A percentile compares a stretch with the other conserved stretches of the same genome.
Conservation (phyloP, 1,139 yeast genomes). For the Wickerhamomyces sp. region DNA sequence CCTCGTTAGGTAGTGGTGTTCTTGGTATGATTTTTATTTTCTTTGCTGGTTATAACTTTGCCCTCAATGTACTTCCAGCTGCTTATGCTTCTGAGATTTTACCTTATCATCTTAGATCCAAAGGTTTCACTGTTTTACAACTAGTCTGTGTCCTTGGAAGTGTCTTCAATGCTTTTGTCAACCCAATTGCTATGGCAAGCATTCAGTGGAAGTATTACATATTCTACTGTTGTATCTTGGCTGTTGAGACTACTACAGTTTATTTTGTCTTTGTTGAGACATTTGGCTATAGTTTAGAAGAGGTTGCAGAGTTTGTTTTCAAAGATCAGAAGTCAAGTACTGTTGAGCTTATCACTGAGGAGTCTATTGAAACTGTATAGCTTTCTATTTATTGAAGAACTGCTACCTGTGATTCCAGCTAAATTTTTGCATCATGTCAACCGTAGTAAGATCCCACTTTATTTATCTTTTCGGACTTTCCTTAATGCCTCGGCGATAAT, state of each 20-base stretch:
- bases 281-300: conserved; percentile 46
- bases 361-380: no score
- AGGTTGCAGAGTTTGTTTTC: conserved; percentile 32
- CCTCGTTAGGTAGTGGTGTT: conserved; percentile 28
- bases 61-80: conserved; percentile 26
- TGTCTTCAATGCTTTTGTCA: conserved; percentile 43
- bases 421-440: no score
- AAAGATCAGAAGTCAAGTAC: background rate
- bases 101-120: conserved; percentile 33
- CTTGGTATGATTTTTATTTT: conserved; percentile 32
- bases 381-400: no score
- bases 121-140: conserved; percentile 27
- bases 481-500: no score
- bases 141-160: conserved; percentile 27
- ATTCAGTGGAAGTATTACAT: conserved; percentile 56
- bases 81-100: conserved; percentile 33
- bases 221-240: conserved; percentile 39
- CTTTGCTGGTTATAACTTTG: conserved; percentile 28
- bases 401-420: no score
- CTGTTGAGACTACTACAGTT: conserved; percentile 34
- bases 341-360: background rate
- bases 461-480: no score
- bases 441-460: no score
- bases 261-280: conserved; percentile 44
- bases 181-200: conserved; percentile 54